Percentiles rank a stretch among this genome's conserved stretches.
phyloP scores from a whole-genome alignment of 2,329 filamentous ascomycete genomes.

The Ceratocystis variospora region DNA sequence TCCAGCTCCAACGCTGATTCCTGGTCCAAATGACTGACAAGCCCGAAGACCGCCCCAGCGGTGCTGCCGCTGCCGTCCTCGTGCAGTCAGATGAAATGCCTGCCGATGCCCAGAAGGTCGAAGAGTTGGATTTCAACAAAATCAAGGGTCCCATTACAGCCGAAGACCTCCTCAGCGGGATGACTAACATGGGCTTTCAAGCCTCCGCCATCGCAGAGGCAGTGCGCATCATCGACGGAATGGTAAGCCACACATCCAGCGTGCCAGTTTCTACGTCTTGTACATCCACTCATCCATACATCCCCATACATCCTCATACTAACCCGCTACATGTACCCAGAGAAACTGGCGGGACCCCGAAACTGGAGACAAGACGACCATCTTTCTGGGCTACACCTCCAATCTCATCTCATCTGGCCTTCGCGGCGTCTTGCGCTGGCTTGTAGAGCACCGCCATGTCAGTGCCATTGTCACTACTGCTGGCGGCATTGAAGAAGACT shows the following conservation, averaged over 20 bases:
- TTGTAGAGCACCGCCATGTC: conserved; percentile 85
- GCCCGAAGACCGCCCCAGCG: conserved; percentile 37
- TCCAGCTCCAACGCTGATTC: neutral
- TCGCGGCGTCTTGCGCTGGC: conserved; percentile 77
- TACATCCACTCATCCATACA: no score
- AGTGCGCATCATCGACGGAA: conserved; percentile 82
- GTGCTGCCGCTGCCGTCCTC: conserved; percentile 67
- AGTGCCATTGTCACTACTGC: conserved; percentile 91
- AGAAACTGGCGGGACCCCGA: conserved; percentile 70
- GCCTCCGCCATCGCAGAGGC: conserved; percentile 67
- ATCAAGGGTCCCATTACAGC: conserved; percentile 68
- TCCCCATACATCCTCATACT: neutral
- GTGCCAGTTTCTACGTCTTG: neutral
- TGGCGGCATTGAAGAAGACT: conserved; percentile 89
- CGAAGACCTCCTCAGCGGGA: conserved; percentile 66
- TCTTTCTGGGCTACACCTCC: conserved; percentile 94
- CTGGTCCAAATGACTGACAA: conserved; percentile 16
- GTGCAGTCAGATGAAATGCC: conserved; percentile 74
- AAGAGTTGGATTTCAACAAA: conserved; percentile 84
- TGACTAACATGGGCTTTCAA: conserved; percentile 71
- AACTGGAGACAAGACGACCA: conserved; percentile 67
- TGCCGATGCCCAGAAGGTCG: conserved; percentile 61
- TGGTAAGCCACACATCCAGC: conserved; percentile 44
- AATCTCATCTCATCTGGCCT: conserved; percentile 95
- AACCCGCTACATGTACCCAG: conserved; percentile 26